Evolutionary conservation across 352 stramenopile genomes (phyloP).

Genomic region (Pythium brachiatum): DNA sequence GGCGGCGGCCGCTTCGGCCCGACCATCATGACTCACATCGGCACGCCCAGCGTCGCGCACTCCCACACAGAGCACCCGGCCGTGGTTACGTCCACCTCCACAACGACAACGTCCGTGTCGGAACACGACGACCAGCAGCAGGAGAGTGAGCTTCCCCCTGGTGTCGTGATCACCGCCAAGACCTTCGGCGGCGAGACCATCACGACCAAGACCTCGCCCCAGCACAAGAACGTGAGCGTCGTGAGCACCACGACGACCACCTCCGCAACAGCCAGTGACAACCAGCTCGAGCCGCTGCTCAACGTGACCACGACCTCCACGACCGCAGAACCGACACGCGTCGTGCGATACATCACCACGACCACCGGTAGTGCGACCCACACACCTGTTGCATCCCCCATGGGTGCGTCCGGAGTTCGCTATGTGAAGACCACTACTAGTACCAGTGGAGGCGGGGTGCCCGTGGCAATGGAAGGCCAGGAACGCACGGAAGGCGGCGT

Average conservation of each 20-base stretch:
- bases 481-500: background rate
- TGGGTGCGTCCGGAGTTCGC: background rate
- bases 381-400: background rate
- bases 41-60: conserved; percentile 1
- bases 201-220: too few relatives aligned
- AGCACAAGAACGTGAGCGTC: too few relatives aligned
- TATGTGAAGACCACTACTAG: background rate
- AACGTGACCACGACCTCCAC: conserved; percentile 10
- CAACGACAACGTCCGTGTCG: background rate
- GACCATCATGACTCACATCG: conserved; percentile 12
- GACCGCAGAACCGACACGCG: background rate
- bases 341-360: conserved; percentile 10
- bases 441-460: background rate
- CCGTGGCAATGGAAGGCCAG: background rate
- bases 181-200: conserved; percentile 6
- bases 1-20: conserved; percentile 2
- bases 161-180: conserved; percentile 18
- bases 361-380: background rate
- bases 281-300: conserved; percentile 6
- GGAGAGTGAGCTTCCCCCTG: conserved; percentile 3
- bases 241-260: conserved; percentile 5
- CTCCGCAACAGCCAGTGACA: background rate
- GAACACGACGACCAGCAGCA: background rate
- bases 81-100: background rate
- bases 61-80: background rate